These are phyloP conservation scores for Ambrosia hybrid DNA, from an alignment of 140 eudicot genomes.

Conservation along the genomic window DNA sequence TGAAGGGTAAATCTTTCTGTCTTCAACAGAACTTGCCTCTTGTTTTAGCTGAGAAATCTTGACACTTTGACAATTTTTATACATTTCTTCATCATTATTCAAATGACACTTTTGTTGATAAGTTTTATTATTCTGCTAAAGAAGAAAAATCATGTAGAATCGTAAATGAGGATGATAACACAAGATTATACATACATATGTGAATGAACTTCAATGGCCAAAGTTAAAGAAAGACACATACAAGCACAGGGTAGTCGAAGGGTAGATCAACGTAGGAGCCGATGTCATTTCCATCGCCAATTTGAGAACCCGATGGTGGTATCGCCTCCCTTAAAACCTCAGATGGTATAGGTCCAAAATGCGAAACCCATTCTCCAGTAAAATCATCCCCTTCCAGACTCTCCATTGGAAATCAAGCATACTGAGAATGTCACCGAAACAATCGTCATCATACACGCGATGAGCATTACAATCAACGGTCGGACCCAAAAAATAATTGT, in stretches of 20 bases:
- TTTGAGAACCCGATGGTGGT: conserved; percentile 28
- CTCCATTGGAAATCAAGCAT: conserved; percentile 77
- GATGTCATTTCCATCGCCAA: conserved; percentile 19
- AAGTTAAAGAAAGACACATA: conserved; percentile 24
- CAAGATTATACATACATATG: background rate
- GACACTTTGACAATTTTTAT: conserved; percentile 21
- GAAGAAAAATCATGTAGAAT: background rate
- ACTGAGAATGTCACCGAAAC: conserved; percentile 40
- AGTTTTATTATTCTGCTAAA: conserved; percentile 28
- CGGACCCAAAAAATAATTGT: too few relatives aligned
- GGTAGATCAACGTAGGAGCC: conserved; percentile 17
- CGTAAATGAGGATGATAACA: background rate
- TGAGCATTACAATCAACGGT: conserved; percentile 16
- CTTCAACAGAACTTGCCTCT: conserved; percentile 33
- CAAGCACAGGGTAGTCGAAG: conserved; percentile 36
- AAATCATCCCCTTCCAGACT: conserved; percentile 57
- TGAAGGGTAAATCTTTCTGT: conserved; percentile 21
- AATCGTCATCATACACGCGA: conserved; percentile 32
- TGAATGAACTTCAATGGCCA: background rate
- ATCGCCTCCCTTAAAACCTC: conserved; percentile 40
- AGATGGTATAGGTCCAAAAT: conserved; percentile 69
- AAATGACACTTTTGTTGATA: conserved; percentile 6
- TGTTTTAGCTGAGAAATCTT: conserved; percentile 38
- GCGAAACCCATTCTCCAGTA: conserved; percentile 60
- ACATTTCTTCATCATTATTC: conserved; percentile 20